Percentiles rank a stretch among this genome's conserved stretches.
Conservation (phyloP, 768 basidiomycete genomes). For the Rhizopogon rudus region DNA sequence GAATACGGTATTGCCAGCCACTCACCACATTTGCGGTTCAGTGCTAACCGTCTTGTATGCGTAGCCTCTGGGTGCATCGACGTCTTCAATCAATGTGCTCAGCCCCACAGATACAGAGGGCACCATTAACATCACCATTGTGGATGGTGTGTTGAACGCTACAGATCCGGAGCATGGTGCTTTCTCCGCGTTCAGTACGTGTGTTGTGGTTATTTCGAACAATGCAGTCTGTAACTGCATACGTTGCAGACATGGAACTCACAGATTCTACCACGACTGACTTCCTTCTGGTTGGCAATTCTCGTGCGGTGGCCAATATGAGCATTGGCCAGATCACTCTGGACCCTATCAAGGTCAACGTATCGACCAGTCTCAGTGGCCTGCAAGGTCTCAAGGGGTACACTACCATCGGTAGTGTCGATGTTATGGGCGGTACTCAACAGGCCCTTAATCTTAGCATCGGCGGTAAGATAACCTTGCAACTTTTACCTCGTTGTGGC, state of each 20-base stretch:
- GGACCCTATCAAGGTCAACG: slow-evolving; percentile 68
- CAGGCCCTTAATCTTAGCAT: slow-evolving; percentile 58
- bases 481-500: neutral
- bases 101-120: slow-evolving; percentile 54
- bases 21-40: neutral
- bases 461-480: slow-evolving; percentile 33
- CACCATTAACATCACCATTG: slow-evolving; percentile 59
- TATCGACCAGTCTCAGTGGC: slow-evolving; percentile 55
- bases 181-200: slow-evolving; percentile 59
- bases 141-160: slow-evolving; percentile 44
- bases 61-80: slow-evolving; percentile 59
- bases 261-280: slow-evolving; percentile 42
- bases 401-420: slow-evolving; percentile 53
- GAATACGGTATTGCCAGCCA: slow-evolving; percentile 39
- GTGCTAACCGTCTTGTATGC: neutral
- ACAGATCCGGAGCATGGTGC: slow-evolving; percentile 41
- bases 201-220: neutral
- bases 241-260: slow-evolving; percentile 44
- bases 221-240: neutral
- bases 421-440: slow-evolving; percentile 59
- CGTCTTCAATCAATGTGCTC: slow-evolving; percentile 51
- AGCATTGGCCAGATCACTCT: slow-evolving; percentile 65
- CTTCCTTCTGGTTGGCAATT: slow-evolving; percentile 57
- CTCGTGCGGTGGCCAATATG: slow-evolving; percentile 54
- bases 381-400: slow-evolving; percentile 55